phyloP scores from a whole-genome alignment of 768 basidiomycete genomes.

The Phallus indusiatus region DNA sequence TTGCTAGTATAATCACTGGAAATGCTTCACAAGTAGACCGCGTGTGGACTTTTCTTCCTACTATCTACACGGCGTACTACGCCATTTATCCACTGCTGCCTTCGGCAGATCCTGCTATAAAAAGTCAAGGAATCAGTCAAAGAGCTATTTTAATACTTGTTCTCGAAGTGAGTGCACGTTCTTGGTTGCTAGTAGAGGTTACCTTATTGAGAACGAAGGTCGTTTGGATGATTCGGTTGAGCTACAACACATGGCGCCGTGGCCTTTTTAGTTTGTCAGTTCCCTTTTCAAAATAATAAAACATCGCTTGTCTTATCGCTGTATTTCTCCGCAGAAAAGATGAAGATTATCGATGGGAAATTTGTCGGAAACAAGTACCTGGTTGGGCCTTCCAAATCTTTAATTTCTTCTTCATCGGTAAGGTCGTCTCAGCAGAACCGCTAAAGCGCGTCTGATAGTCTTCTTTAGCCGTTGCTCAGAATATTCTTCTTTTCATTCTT shows the following conservation, averaged over 20 bases:
- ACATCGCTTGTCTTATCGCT: neutral
- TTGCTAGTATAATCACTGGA: constrained; percentile 55
- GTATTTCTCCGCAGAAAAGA: constrained; percentile 39
- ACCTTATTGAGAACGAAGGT: constrained; percentile 38
- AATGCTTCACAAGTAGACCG: constrained; percentile 89
- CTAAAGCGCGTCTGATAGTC: constrained; percentile 2
- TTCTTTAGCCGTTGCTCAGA: constrained; percentile 57
- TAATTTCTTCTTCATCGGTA: constrained; percentile 65
- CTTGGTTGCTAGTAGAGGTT: too few relatives aligned
- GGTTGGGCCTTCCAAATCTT: constrained; percentile 47
- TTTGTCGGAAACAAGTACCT: constrained; percentile 56
- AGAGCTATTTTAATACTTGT: constrained; percentile 68
- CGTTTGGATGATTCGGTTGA: constrained; percentile 60
- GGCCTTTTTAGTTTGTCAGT: constrained; percentile 69
- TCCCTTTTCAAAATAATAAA: neutral
- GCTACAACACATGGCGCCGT: constrained; percentile 76
- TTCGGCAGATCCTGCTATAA: constrained; percentile 17
- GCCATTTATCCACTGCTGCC: constrained; percentile 64
- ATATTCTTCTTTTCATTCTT: constrained; percentile 67
- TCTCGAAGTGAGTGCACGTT: constrained; percentile 37
- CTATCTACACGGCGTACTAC: constrained; percentile 75
- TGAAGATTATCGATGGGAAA: constrained; percentile 89
- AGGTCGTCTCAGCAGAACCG: constrained; percentile 9
- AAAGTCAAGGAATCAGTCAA: constrained; percentile 47
- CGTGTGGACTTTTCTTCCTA: constrained; percentile 66